Base-by-base conservation (phyloP, 2,329 filamentous ascomycete species). In the Trichoderma pleuroti region DNA sequence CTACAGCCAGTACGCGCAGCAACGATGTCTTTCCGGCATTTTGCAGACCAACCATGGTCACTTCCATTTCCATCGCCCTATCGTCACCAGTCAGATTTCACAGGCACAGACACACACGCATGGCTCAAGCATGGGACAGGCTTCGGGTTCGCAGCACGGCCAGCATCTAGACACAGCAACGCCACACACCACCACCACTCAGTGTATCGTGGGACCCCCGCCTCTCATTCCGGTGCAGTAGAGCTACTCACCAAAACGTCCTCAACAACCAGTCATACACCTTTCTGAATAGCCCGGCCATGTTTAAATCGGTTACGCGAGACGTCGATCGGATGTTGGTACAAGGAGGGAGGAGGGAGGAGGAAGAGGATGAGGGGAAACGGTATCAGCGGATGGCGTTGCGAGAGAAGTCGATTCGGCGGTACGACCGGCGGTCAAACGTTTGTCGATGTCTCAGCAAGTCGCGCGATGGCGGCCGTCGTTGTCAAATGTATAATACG, bases 21-120 rank as follows among this genome's bases (percentile, higher is more conserved):
- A 99, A 83, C 73, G 95, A 98, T 49, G 96, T 98, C 85, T 99
- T 99, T 78, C 96, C 96, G 72, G 96, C 96, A 84, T 98, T 98
- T 81, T 99, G 96, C 79, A 99, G 85, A 28, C 96, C 96, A 81
- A 99, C 95, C 92, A 99, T 97, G 76, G 96, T 98, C 80, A 99
- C 95, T 84, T 99, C 96, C 94, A 99, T 98, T 86, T 99, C 96
- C 75, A 94, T 97, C 76, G 95, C 94, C 96, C 95, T 98, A 75
- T 16, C 34, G 60, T 61, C 60, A 36, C 46, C 39, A 21, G 61
- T 68, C 65, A 74, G 67, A 72, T 61, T 28, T 61, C 49, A 71
- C 18, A 34, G 56, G 11, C 28, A 59, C n/a, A 49, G 11, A 28
- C 18, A 49, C 46, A 49, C 21, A 32, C 70, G 56, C 64, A 69